Base-by-base conservation (phyloP, 305 asterid genomes). In the Fraxinus ornus region DNA sequence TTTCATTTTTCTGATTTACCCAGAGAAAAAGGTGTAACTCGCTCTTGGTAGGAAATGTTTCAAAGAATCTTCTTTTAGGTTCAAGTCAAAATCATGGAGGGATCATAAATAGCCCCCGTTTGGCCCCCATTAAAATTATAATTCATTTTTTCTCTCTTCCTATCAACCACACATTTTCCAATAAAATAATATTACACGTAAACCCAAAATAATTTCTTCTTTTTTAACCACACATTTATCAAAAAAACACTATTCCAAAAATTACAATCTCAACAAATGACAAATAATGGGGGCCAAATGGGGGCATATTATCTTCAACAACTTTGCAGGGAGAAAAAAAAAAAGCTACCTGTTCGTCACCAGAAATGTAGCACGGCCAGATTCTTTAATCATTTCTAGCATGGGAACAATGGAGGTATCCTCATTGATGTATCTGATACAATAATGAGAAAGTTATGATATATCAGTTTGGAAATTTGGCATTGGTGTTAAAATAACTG, bases 311-410 rank as follows among this genome's bases (percentile, higher is more conserved):
- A 71, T 32, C 37, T 15, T 32, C 5, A 32, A 32, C 37, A 71
- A 28, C 4, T 28, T 70, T 32, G 39, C 22, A 71, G 24, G 21
- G 36, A 33, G 32, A 28, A 33, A 33, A 33, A 33, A 74, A 71
- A 71, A 24, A 33, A 79, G 68, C 81, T 85, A 97, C 99, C 99
- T 97, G 94, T 97, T 97, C 76, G 99, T 97, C 86, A 95, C 99
- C 88, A 97, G 90, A 90, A 97, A 97, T 55, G 94, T 92, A 80
- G 95, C 93, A 78, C 98, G 96, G 8, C 98, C 98, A 70, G 98
- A 95, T 79, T 94, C 96, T 91, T 93, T 85, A 37, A 97, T 93
- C 98, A 95, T 95, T 91, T 92, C 89, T 71, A 97, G 92, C 99
- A 97, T 91, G 62, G 98, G 98, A 86, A 95, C 88, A 68, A 97